Conservation (phyloP, 2,329 filamentous ascomycete genomes). For the Aschersonia sp. region DNA sequence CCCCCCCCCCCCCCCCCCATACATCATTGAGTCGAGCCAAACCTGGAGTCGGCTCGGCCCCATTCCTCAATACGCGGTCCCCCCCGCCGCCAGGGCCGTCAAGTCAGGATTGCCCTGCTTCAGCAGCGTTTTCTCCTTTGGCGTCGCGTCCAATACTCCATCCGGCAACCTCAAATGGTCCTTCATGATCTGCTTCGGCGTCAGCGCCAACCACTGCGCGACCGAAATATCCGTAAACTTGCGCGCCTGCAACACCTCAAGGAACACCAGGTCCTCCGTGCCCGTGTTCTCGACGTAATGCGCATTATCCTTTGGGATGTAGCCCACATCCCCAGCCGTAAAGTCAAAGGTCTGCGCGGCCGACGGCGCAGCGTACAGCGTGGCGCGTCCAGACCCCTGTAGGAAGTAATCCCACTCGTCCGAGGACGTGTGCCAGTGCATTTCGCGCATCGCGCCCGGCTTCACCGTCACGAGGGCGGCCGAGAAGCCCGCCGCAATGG, state of each 20-base stretch:
- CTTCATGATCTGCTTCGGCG: constrained; percentile 40
- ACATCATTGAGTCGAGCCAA: too few species aligned
- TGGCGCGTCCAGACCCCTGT: constrained; percentile 38
- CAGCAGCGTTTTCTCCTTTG: constrained; percentile 26
- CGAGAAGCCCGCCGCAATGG: constrained; percentile 38
- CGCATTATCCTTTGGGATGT: constrained; percentile 32
- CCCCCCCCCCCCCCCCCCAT: too few species aligned
- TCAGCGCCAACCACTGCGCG: constrained; percentile 43
- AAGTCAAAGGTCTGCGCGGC: constrained; percentile 43
- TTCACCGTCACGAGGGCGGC: constrained; percentile 41
- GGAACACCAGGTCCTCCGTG: constrained; percentile 38
- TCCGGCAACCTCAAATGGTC: constrained; percentile 35
- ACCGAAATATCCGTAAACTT: constrained; percentile 39
- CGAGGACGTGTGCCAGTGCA: constrained; percentile 47
- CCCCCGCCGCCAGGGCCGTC: constrained; percentile 11
- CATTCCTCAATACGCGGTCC: constrained; percentile 7
- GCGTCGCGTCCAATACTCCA: constrained; percentile 18
- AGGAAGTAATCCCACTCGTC: constrained; percentile 51
- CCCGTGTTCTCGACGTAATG: constrained; percentile 51
- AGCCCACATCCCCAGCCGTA: constrained; percentile 43
- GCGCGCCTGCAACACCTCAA: constrained; percentile 42
- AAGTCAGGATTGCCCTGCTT: constrained; percentile 24
- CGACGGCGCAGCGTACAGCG: constrained; percentile 36
- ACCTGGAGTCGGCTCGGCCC: too few species aligned
- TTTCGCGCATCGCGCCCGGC: constrained; percentile 49